A percentile compares a stretch with the other conserved stretches of the same genome.
These are phyloP conservation scores for Fusarium sp. DNA, from an alignment of 2,329 filamentous ascomycete species.

Conservation along the genomic window DNA sequence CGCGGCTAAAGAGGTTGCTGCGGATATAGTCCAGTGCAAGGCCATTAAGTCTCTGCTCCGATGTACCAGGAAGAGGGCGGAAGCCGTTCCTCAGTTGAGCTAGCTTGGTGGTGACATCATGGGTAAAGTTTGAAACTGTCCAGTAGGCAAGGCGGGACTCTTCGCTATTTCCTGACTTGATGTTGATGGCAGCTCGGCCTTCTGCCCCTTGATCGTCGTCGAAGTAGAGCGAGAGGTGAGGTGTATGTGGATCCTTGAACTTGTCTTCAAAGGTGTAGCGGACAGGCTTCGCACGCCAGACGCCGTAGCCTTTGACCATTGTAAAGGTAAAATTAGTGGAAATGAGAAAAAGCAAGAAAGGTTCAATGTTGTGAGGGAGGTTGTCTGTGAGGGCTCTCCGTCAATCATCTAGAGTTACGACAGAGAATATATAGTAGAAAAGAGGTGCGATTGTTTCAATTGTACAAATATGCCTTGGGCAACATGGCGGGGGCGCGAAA, in stretches of 20 bases:
- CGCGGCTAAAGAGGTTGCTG: neutral
- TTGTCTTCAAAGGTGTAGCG: neutral
- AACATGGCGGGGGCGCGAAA: neutral
- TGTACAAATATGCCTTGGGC: neutral
- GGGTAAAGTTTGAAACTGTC: neutral
- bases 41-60: neutral
- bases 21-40: neutral
- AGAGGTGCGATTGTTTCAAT: neutral
- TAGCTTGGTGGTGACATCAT: neutral
- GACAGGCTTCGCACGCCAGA: neutral
- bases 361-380: neutral
- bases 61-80: neutral
- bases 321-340: neutral
- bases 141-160: neutral
- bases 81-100: neutral
- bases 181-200: neutral
- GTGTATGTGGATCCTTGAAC: neutral
- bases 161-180: neutral
- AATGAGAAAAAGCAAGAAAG: neutral
- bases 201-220: neutral
- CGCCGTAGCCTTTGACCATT: neutral
- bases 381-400: neutral
- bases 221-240: neutral
- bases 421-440: neutral
- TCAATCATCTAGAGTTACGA: neutral